A percentile compares a stretch with the other conserved stretches of the same genome.
Conservation (phyloP, 1,284 basidiomycete genomes). For the Malassezia nana region DNA sequence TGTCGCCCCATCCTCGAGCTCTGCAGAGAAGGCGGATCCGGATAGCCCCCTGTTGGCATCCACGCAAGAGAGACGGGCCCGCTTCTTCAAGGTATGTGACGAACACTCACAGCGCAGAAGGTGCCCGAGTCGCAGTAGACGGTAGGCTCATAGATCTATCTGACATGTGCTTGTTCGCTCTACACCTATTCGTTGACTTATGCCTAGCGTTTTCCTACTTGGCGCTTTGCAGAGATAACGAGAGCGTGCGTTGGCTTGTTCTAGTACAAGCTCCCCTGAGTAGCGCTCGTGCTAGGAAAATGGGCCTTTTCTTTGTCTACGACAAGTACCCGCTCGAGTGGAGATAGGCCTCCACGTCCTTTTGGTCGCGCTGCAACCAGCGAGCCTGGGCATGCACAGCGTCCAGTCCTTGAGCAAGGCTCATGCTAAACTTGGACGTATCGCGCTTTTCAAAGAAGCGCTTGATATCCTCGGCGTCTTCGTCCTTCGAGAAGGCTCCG, state of each 20-base stretch:
- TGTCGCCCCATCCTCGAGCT: neutral
- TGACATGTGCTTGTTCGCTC: neutral
- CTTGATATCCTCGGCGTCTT: conserved; percentile 60
- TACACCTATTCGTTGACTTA: no score
- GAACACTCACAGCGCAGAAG: neutral
- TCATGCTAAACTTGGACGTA: conserved; percentile 52
- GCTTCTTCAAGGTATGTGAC: conserved; percentile 17
- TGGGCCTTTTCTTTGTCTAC: neutral
- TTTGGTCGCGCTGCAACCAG: conserved; percentile 57
- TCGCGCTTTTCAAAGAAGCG: conserved; percentile 53
- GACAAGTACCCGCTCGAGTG: conserved; percentile 39
- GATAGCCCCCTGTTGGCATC: conserved; percentile 7
- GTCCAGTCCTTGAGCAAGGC: conserved; percentile 60
- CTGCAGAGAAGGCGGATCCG: neutral
- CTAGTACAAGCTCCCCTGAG: no score
- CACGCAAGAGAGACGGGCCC: conserved; percentile 12
- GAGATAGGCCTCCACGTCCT: conserved; percentile 56
- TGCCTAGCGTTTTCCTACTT: no score
- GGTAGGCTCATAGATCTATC: neutral
- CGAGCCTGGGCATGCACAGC: conserved; percentile 55
- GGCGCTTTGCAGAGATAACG: no score
- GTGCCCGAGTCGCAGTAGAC: conserved; percentile 7
- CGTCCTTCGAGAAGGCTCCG: conserved; percentile 57
- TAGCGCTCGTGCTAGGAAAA: neutral
- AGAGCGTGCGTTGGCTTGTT: no score